A percentile compares a stretch with the other conserved stretches of the same genome.
phyloP scores from a whole-genome alignment of 768 basidiomycete genomes.

The Boletus subcaerulescens region DNA sequence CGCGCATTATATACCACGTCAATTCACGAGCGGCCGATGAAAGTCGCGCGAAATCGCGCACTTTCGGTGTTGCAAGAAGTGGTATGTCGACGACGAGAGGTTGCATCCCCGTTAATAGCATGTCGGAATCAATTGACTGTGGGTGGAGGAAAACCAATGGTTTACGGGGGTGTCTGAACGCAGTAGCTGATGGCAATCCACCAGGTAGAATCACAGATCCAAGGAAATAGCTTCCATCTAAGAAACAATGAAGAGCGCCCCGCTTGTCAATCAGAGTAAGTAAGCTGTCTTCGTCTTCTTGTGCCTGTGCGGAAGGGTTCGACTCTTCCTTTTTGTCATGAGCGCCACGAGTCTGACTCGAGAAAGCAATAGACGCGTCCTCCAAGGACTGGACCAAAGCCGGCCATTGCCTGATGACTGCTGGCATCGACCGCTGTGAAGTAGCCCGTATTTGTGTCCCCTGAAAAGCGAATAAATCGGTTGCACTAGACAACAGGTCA shows the following conservation, averaged over 20 bases:
- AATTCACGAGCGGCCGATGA: conserved; percentile 71
- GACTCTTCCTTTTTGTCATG: conserved; percentile 28
- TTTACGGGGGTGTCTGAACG: conserved; percentile 43
- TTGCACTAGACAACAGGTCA: conserved; percentile 48
- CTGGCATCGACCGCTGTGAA: conserved; percentile 48
- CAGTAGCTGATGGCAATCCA: conserved; percentile 32
- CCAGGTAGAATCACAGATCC: conserved; percentile 43
- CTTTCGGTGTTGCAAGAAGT: conserved; percentile 50
- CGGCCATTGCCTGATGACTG: conserved; percentile 67
- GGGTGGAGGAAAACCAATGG: conserved; percentile 53
- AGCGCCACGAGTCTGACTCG: conserved; percentile 33
- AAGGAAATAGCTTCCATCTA: conserved; percentile 75
- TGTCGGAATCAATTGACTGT: conserved; percentile 26
- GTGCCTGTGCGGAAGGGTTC: conserved; percentile 26
- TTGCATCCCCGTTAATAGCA: conserved; percentile 25
- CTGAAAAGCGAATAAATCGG: conserved; percentile 80
- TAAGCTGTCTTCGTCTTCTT: conserved; percentile 60
- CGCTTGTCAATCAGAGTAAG: conserved; percentile 56
- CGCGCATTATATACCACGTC: conserved; percentile 66
- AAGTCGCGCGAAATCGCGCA: conserved; percentile 67
- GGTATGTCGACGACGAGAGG: conserved; percentile 54
- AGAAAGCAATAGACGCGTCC: conserved; percentile 58
- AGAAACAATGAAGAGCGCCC: conserved; percentile 60
- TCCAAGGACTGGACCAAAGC: conserved; percentile 52
- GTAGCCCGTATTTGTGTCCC: conserved; percentile 53